Percentiles rank a stretch among this genome's conserved stretches.
phyloP scores from a whole-genome alignment of 2,329 filamentous ascomycete genomes.

The Didymellaceae sp. region DNA sequence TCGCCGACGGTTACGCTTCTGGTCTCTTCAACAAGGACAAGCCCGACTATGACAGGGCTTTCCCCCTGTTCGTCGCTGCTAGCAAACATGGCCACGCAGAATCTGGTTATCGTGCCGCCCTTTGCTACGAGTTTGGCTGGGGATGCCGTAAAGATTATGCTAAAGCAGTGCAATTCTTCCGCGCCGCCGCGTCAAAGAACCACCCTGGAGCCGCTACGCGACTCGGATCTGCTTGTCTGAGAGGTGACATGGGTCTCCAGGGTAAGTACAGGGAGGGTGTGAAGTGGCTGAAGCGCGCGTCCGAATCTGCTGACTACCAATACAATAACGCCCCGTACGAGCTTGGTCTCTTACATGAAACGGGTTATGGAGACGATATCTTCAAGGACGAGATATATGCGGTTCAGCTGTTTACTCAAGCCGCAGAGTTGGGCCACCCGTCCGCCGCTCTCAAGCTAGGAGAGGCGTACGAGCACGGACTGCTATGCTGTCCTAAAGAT shows the following conservation, averaged over 20 bases:
- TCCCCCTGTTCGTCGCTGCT: constrained; percentile 89
- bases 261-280: constrained; percentile 89
- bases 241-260: constrained; percentile 82
- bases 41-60: constrained; percentile 88
- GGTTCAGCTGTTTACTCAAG: constrained; percentile 91
- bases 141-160: constrained; percentile 87
- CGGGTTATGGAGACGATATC: constrained; percentile 91
- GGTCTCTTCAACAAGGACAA: constrained; percentile 95
- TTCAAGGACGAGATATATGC: constrained; percentile 91
- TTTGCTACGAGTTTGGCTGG: constrained; percentile 99
- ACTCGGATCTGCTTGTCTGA: constrained; percentile 87
- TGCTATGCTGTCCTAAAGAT: constrained; percentile 84
- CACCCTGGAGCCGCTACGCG: constrained; percentile 95
- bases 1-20: constrained; percentile 91
- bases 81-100: constrained; percentile 98
- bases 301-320: constrained; percentile 86
- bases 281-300: constrained; percentile 94
- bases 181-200: constrained; percentile 87
- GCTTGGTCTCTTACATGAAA: constrained; percentile 85
- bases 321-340: constrained; percentile 95
- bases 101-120: constrained; percentile 87
- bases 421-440: constrained; percentile 87
- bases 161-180: constrained; percentile 93
- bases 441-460: constrained; percentile 88
- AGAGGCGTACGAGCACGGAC: constrained; percentile 95